These are phyloP conservation scores for Stellera chamaejasme DNA, from an alignment of 345 rosid genomes.

Conservation along the genomic window DNA sequence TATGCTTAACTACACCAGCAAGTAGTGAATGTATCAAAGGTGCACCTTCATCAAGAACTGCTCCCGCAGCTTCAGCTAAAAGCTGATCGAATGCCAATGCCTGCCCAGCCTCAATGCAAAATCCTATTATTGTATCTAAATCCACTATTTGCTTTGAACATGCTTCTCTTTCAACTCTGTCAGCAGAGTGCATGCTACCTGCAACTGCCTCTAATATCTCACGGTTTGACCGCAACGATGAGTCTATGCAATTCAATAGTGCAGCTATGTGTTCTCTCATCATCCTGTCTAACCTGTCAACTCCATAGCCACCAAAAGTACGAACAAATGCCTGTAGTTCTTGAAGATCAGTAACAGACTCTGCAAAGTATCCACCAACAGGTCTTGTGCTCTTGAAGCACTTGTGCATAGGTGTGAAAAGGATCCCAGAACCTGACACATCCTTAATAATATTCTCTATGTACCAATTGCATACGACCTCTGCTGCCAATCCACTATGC, in stretches of 20 bases:
- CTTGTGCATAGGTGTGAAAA: conserved; percentile 81
- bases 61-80: conserved; percentile 90
- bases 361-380: conserved; percentile 98
- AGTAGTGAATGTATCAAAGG: conserved; percentile 80
- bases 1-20: conserved; percentile 63
- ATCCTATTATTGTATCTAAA: conserved; percentile 87
- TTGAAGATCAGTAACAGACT: conserved; percentile 84
- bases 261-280: conserved; percentile 96
- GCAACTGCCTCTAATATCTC: conserved; percentile 84
- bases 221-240: conserved; percentile 80
- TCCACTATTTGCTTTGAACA: conserved; percentile 79
- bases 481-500: conserved; percentile 78
- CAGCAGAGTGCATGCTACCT: conserved; percentile 93
- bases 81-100: conserved; percentile 91
- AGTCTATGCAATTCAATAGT: conserved; percentile 88
- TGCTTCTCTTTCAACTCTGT: conserved; percentile 78
- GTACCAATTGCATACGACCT: conserved; percentile 96
- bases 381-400: conserved; percentile 98
- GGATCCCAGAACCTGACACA: conserved; percentile 86
- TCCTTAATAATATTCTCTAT: conserved; percentile 96
- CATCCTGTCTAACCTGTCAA: conserved; percentile 83
- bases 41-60: conserved; percentile 79
- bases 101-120: conserved; percentile 95
- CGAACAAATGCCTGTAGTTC: conserved; percentile 83
- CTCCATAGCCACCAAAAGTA: conserved; percentile 93